These are phyloP conservation scores for Rhizopogon vesiculosus DNA, from an alignment of 768 basidiomycete genomes.

Conservation along the genomic window DNA sequence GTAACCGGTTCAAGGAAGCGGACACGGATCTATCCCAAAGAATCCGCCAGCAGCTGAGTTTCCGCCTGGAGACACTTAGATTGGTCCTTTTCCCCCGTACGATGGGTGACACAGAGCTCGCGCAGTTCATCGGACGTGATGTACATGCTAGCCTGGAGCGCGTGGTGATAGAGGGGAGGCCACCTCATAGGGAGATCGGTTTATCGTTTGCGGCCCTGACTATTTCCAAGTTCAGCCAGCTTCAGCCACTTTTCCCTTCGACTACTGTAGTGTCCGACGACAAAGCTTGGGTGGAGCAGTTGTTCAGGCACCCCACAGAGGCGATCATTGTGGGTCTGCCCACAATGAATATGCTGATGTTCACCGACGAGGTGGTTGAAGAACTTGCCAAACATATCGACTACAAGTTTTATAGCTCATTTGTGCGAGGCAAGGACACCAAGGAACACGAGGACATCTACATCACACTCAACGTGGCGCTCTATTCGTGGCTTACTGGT, in stretches of 20 bases:
- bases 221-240: conserved; percentile 69
- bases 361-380: conserved; percentile 53
- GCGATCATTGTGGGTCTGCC: conserved; percentile 79
- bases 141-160: conserved; percentile 71
- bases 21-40: conserved; percentile 55
- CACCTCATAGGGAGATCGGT: conserved; percentile 59
- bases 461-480: conserved; percentile 77
- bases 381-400: conserved; percentile 38
- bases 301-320: conserved; percentile 59
- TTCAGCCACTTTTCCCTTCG: conserved; percentile 42
- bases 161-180: conserved; percentile 43
- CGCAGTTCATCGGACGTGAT: conserved; percentile 64
- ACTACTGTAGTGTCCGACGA: conserved; percentile 36
- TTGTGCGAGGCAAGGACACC: conserved; percentile 48
- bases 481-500: conserved; percentile 79
- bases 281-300: conserved; percentile 52
- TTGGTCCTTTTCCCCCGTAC: conserved; percentile 76
- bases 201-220: conserved; percentile 74
- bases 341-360: conserved; percentile 79
- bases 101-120: conserved; percentile 74
- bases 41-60: conserved; percentile 70
- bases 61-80: conserved; percentile 59
- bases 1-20: conserved; percentile 64
- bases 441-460: conserved; percentile 71
- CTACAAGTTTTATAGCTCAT: conserved; percentile 73